phyloP scores from a whole-genome alignment of 257 asterid species.

The Striga asiatica region DNA sequence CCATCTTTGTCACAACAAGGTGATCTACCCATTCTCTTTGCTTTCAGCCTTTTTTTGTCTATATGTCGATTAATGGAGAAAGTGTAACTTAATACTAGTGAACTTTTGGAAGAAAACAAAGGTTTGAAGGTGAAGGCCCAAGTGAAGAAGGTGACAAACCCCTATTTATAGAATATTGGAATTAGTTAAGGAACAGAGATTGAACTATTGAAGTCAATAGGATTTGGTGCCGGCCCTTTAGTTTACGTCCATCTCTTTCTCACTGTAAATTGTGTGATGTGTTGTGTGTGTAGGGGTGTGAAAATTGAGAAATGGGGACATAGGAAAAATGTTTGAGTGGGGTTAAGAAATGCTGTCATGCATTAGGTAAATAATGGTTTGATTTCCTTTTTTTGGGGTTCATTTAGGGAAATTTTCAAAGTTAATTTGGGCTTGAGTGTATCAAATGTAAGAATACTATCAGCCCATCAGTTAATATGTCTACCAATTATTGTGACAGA shows the following conservation, averaged over 20 bases:
- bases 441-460: too few species aligned
- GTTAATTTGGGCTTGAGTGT: too few species aligned
- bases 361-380: too few species aligned
- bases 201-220: conserved; percentile 49
- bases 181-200: background rate
- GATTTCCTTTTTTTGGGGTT: too few species aligned
- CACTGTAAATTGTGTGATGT: conserved; percentile 9
- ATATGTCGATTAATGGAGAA: background rate
- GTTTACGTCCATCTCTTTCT: conserved; percentile 17
- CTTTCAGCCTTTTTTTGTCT: background rate
- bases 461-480: too few species aligned
- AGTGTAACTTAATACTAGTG: too few species aligned
- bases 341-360: too few species aligned
- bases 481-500: too few species aligned
- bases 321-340: too few species aligned
- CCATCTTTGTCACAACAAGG: conserved; percentile 70
- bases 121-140: conserved; percentile 26
- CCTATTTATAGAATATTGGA: conserved; percentile 42
- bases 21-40: conserved; percentile 60
- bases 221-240: conserved; percentile 78
- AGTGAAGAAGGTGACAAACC: conserved; percentile 15
- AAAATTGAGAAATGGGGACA: background rate
- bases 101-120: conserved; percentile 16
- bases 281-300: background rate
- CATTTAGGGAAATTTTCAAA: too few species aligned